Evolutionary conservation across 164 flowering plant species (phyloP), one percentile per base, ranked within the genome.

Genomic region (Liriodendron chinense): DNA sequence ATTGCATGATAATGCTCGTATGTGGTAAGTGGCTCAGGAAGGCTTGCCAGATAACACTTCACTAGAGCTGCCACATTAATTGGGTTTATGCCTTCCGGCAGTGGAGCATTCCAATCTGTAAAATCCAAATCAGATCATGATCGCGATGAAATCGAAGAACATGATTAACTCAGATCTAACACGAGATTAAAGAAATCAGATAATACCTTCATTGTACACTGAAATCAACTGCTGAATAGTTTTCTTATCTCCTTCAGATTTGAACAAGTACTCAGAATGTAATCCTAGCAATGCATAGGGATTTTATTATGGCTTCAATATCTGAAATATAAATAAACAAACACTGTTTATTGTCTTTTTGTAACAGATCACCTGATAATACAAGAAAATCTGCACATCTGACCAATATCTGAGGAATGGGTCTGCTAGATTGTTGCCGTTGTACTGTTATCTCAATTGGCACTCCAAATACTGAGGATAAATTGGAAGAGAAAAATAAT

Each of bases 331-430:
- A 6, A 22, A 22, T 3, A 69, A 69, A n/a, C 12, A 63, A 22
- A 12, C 10, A n/a, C 21, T 12, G 8, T 8, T 24, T 74, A 6
- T 10, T 77, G 50, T 65, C 21, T 2, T 77, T 43, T 64, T 49
- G 67, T 28, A 47, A 47, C 49, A 70, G 56, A 65, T 81, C 72
- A 94, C 98, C 98, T 87, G 93, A 87, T 75, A 89, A 74, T 80
- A 94, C 73, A 63, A 94, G 96, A 83, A 79, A 86, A 86, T 94
- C 98, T 21, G 97, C 98, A 87, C 95, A 91, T 72, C 83, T 89
- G 74, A 90, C 85, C 86, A 94, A 80, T 75, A 93, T 83, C 70
- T 82, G 77, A 12, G 98, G 98, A 80, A 93, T 75, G 20, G 90
- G 91, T 77, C 81, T 78, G 86, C 77, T 81, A 57, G 90, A 89